Percentiles rank a stretch among this genome's conserved stretches.
phyloP scores from a whole-genome alignment of 2,329 filamentous ascomycete genomes.

The Hansfordia pulvinata region DNA sequence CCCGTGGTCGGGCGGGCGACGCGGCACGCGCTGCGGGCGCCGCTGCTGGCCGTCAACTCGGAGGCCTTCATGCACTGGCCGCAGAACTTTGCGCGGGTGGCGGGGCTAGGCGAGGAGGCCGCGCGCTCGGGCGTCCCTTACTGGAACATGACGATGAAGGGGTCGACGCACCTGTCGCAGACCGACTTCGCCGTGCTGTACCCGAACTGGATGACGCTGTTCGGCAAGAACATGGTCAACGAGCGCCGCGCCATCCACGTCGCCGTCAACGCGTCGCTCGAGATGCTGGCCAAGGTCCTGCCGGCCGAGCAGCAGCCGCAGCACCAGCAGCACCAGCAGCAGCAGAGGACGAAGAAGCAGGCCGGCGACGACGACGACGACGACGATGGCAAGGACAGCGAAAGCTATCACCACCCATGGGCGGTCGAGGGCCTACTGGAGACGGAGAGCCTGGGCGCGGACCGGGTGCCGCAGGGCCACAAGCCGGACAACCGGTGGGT shows the following conservation, averaged over 20 bases:
- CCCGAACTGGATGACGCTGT: conserved; percentile 38
- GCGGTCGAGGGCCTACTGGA: conserved; percentile 37
- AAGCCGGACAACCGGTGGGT: conserved; percentile 44
- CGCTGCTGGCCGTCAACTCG: conserved; percentile 49
- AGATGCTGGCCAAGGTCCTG: conserved; percentile 43
- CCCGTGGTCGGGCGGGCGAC: conserved; percentile 27
- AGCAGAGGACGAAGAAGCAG: too few species aligned
- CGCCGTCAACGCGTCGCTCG: conserved; percentile 47
- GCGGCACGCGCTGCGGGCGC: conserved; percentile 30
- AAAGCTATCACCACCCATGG: too few species aligned
- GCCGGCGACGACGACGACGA: too few species aligned
- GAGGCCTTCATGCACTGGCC: conserved; percentile 62
- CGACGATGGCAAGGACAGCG: too few species aligned
- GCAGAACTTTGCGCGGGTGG: conserved; percentile 44
- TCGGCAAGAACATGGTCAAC: conserved; percentile 51
- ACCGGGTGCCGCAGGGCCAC: conserved; percentile 33
- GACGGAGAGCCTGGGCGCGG: conserved; percentile 20
- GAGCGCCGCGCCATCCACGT: conserved; percentile 48
- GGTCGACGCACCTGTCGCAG: conserved; percentile 52
- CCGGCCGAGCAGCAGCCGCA: conserved; percentile 31
- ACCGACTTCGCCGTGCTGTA: conserved; percentile 55
- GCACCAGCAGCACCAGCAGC: too few species aligned
- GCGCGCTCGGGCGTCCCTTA: conserved; percentile 27
- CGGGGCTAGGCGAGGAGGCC: conserved; percentile 41
- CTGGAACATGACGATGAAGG: conserved; percentile 39